A percentile compares a stretch with the other conserved stretches of the same genome.
Evolutionary conservation across 2,329 filamentous ascomycete species (phyloP).

Genomic region (Colletotrichum sp.): DNA sequence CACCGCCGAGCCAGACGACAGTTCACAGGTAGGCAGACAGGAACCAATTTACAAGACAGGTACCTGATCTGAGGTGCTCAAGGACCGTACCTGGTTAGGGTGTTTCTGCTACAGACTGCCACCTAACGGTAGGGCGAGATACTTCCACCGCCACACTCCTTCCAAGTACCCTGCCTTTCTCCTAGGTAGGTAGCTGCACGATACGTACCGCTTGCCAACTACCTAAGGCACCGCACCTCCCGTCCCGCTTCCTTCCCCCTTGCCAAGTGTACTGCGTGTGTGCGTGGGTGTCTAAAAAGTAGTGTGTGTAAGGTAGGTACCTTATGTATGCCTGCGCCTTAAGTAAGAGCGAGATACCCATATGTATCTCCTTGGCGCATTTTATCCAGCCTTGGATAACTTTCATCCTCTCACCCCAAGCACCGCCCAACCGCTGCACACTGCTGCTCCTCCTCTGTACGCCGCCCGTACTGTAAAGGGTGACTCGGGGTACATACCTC

Average conservation of each 20-base stretch:
- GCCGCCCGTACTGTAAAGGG: not conserved
- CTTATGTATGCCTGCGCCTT: not conserved
- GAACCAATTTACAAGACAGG: constrained; percentile 1
- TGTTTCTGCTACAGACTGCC: not conserved
- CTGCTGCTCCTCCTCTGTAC: not conserved
- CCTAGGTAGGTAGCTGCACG: not conserved
- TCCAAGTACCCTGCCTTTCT: not conserved
- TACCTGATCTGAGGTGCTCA: not conserved
- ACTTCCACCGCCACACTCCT: not conserved
- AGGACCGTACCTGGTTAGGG: constrained; percentile 3
- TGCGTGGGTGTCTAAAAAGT: not conserved
- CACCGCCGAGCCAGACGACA: not conserved
- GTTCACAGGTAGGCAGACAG: not conserved
- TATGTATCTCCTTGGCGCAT: not conserved
- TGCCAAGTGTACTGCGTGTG: not conserved
- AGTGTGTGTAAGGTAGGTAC: not conserved
- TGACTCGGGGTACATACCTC: not conserved
- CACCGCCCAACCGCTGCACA: not conserved
- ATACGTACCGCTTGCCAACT: not conserved
- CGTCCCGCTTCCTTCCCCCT: not conserved
- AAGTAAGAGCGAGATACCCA: not conserved
- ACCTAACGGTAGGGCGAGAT: constrained; percentile 5
- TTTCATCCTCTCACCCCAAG: not conserved
- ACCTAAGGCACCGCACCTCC: not conserved
- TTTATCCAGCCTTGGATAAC: constrained; percentile 16